A percentile compares a stretch with the other conserved stretches of the same genome.
phyloP scores from a whole-genome alignment of 2,329 filamentous ascomycete genomes.

The Neocucurbitaria cava region DNA sequence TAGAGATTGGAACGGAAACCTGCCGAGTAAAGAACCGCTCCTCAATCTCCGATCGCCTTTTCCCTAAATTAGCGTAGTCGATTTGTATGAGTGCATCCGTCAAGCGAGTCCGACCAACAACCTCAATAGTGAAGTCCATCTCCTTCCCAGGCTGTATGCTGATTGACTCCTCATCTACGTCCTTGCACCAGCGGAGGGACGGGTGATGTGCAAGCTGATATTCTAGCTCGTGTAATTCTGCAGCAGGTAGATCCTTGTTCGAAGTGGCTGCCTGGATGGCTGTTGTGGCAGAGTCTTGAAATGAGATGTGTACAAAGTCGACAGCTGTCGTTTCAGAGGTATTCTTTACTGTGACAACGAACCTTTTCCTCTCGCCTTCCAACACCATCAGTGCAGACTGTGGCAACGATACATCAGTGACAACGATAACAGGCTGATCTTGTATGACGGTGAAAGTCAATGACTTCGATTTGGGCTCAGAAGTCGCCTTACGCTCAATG shows the following conservation, averaged over 20 bases:
- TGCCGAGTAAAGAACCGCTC: slow-evolving; percentile 85
- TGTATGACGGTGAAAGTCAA: slow-evolving; percentile 77
- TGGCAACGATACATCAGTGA: slow-evolving; percentile 78
- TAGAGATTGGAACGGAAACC: slow-evolving; percentile 77
- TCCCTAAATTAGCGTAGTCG: slow-evolving; percentile 84
- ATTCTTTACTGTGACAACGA: slow-evolving; percentile 83
- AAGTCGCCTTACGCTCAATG: slow-evolving; percentile 23
- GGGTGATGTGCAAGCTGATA: slow-evolving; percentile 75
- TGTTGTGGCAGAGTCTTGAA: slow-evolving; percentile 84
- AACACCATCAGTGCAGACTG: slow-evolving; percentile 91
- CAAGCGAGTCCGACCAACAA: slow-evolving; percentile 84
- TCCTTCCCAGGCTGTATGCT: slow-evolving; percentile 72
- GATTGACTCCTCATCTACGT: slow-evolving; percentile 53
- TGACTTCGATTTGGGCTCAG: slow-evolving; percentile 46
- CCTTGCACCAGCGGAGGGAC: slow-evolving; percentile 61
- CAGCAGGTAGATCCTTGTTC: slow-evolving; percentile 77
- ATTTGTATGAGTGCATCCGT: slow-evolving; percentile 81
- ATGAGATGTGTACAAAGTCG: slow-evolving; percentile 86
- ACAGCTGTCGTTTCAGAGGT: slow-evolving; percentile 72
- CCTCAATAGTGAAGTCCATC: slow-evolving; percentile 79
- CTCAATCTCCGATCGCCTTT: slow-evolving; percentile 69
- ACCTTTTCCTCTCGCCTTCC: slow-evolving; percentile 82
- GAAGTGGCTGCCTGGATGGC: slow-evolving; percentile 76
- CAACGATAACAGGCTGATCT: slow-evolving; percentile 76
- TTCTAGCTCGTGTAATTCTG: slow-evolving; percentile 87